Conservation (phyloP, 208 protist genomes). For the Leishmania amazonensis region DNA sequence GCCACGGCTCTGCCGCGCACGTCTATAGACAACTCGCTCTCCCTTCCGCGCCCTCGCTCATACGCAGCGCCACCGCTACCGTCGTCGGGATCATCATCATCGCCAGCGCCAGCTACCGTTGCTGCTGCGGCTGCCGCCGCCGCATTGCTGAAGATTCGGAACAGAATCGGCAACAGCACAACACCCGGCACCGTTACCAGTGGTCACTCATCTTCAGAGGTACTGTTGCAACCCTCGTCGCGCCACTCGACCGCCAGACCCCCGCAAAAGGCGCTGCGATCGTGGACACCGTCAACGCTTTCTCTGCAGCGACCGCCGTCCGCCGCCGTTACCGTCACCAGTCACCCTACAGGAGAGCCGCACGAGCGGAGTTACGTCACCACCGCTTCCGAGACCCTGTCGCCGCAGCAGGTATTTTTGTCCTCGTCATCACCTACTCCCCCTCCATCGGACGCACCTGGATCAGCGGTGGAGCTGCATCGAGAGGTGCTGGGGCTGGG, state of each 20-base stretch:
- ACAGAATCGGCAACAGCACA: background rate
- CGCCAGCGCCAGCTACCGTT: background rate
- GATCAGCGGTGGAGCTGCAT: background rate
- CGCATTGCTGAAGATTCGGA: slow-evolving; percentile 10
- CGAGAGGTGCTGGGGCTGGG: background rate
- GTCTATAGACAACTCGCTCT: background rate
- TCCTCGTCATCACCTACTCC: background rate
- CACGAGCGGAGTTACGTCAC: background rate
- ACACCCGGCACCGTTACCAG: background rate
- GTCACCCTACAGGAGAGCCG: background rate
- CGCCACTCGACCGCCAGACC: background rate
- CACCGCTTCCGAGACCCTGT: background rate
- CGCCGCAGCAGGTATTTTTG: background rate
- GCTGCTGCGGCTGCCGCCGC: slow-evolving; percentile 14
- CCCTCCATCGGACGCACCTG: too few relatives aligned
- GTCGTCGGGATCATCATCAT: slow-evolving; percentile 1
- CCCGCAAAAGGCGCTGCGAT: background rate
- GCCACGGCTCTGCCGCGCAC: background rate
- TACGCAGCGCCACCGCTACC: background rate
- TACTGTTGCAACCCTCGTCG: background rate
- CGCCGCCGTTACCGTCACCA: background rate
- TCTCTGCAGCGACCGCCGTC: slow-evolving; percentile 1
- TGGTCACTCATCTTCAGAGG: background rate
- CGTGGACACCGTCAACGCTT: background rate
- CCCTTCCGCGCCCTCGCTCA: slow-evolving; percentile 2